Conservation (phyloP, 2,329 filamentous ascomycete species). For the Clarireedia sp. region DNA sequence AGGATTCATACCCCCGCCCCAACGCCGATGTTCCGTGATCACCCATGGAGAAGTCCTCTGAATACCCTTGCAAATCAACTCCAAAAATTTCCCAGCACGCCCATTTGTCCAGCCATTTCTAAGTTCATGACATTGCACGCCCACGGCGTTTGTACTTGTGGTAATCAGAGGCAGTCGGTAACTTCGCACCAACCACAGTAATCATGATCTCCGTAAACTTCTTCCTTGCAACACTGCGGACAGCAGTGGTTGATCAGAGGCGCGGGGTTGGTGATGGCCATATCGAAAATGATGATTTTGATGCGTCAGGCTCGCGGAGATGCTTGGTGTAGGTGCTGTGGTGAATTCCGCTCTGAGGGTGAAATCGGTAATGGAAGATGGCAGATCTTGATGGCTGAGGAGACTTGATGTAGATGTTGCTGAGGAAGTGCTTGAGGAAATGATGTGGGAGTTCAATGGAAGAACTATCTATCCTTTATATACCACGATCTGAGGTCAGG, state of each 20-base stretch:
- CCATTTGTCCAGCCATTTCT: neutral
- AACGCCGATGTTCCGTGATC: neutral
- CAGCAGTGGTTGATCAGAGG: constrained; percentile 44
- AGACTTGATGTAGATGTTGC: neutral
- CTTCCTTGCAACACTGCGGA: constrained; percentile 43
- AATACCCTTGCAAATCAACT: neutral
- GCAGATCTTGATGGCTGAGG: no score
- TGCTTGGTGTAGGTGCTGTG: no score
- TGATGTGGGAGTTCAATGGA: neutral
- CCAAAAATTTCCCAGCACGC: neutral
- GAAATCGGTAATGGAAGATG: no score
- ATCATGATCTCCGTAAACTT: constrained; percentile 42
- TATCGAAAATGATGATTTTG: constrained; percentile 16
- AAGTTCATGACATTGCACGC: neutral
- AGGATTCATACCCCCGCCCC: neutral
- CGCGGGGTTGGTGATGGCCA: constrained; percentile 37
- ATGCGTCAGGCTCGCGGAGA: neutral
- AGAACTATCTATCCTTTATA: neutral
- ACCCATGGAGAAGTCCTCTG: neutral
- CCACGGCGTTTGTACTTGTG: neutral
- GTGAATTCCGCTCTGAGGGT: no score
- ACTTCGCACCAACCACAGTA: constrained; percentile 41
- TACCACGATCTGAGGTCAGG: constrained; percentile 1
- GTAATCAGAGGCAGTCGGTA: constrained; percentile 20
- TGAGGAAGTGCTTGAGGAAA: neutral